Conservation (phyloP, 176 grass and related monocot species). For the Aegilops bicornis region DNA sequence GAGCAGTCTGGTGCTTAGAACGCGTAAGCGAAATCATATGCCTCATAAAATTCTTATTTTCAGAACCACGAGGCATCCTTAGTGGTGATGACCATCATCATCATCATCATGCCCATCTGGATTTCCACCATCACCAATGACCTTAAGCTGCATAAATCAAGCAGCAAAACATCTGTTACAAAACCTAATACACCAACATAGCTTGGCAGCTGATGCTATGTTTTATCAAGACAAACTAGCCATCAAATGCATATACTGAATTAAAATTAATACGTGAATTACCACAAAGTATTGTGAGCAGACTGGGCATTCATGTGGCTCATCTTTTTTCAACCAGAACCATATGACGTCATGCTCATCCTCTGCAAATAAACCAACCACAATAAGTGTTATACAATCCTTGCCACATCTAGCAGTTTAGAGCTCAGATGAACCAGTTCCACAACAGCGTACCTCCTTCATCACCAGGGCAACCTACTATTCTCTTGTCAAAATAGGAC, state of each 20-base stretch:
- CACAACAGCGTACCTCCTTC: slow-evolving; percentile 72
- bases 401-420: neutral
- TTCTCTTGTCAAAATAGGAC: slow-evolving; percentile 90
- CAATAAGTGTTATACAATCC: slow-evolving; percentile 1
- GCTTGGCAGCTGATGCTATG: neutral
- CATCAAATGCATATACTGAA: neutral
- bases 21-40: slow-evolving; percentile 39
- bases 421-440: slow-evolving; percentile 12
- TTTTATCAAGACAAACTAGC: neutral
- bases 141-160: slow-evolving; percentile 74
- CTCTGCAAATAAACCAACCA: slow-evolving; percentile 54
- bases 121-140: slow-evolving; percentile 84
- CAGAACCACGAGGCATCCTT: slow-evolving; percentile 31
- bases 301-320: slow-evolving; percentile 87
- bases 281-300: slow-evolving; percentile 97
- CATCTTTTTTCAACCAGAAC: slow-evolving; percentile 99
- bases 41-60: slow-evolving; percentile 53
- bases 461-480: slow-evolving; percentile 93
- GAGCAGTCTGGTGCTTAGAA: slow-evolving; percentile 40
- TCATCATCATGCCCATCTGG: slow-evolving; percentile 72
- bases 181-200: neutral
- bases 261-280: slow-evolving; percentile 21
- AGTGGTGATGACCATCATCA: slow-evolving; percentile 62
- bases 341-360: slow-evolving; percentile 98
- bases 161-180: neutral